phyloP scores from a whole-genome alignment of 257 asterid genomes.

The Petunia secreta region DNA sequence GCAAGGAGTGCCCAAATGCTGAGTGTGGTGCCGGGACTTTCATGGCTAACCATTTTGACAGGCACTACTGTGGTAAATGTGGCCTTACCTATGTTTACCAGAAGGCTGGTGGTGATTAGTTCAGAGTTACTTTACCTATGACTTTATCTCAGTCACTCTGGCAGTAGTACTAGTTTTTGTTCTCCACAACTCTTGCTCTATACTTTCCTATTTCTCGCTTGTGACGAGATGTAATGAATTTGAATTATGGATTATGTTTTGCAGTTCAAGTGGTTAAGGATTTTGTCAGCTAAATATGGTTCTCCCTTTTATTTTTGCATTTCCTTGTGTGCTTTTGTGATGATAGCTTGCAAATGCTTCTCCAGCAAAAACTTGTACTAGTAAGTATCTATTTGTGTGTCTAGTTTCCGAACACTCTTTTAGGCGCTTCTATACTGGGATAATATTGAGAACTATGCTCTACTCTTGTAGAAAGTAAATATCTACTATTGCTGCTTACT shows the following conservation, averaged over 20 bases:
- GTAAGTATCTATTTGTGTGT: too few relatives aligned
- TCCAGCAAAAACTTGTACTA: too few relatives aligned
- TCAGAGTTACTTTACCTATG: neutral
- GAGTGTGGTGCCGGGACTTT: slow-evolving; percentile 49
- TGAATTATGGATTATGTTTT: slow-evolving; percentile 3
- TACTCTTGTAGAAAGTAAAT: too few relatives aligned
- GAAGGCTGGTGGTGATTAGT: slow-evolving; percentile 45
- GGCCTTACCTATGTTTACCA: slow-evolving; percentile 53
- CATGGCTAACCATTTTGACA: slow-evolving; percentile 50
- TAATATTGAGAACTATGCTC: too few relatives aligned
- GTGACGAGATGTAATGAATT: slow-evolving; percentile 20
- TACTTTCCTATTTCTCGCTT: neutral
- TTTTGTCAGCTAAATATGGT: neutral
- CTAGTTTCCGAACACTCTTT: too few relatives aligned
- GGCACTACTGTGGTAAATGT: slow-evolving; percentile 49
- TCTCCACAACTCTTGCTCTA: neutral
- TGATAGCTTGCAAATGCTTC: neutral
- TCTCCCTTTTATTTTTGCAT: neutral
- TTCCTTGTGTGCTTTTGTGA: neutral
- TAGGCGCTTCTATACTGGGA: too few relatives aligned
- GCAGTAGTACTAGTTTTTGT: neutral
- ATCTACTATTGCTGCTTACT: too few relatives aligned
- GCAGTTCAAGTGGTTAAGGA: neutral
- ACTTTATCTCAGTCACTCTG: neutral
- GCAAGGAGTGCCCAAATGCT: slow-evolving; percentile 48